Evolutionary conservation across 768 basidiomycete species (phyloP).

Genomic region (Gyrodon lividus): DNA sequence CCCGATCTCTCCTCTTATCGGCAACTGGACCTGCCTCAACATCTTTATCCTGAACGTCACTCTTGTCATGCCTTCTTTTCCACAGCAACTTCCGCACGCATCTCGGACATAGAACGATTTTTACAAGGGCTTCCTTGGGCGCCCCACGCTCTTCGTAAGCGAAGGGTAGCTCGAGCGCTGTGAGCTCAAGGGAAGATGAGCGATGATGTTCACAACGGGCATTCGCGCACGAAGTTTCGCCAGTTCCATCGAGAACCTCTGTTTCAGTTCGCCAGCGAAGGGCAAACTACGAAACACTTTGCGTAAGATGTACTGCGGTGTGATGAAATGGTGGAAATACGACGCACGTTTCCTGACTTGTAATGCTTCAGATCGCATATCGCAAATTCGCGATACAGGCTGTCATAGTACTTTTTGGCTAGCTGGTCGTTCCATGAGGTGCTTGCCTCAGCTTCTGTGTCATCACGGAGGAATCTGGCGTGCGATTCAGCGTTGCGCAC

Average conservation of each 20-base stretch:
- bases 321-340: neutral
- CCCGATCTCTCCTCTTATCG: neutral
- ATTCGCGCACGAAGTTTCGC: slow-evolving; percentile 87
- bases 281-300: slow-evolving; percentile 57
- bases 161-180: slow-evolving; percentile 88
- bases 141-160: slow-evolving; percentile 79
- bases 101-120: slow-evolving; percentile 78
- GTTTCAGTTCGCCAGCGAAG: slow-evolving; percentile 92
- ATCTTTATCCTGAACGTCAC: slow-evolving; percentile 7
- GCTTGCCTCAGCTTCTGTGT: slow-evolving; percentile 21
- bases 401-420: slow-evolving; percentile 85
- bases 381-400: slow-evolving; percentile 88
- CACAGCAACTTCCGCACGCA: slow-evolving; percentile 87
- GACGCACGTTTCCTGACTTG: slow-evolving; percentile 81
- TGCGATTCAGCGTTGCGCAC: neutral
- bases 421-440: slow-evolving; percentile 77
- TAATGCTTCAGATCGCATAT: slow-evolving; percentile 95
- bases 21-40: neutral
- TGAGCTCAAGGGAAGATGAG: slow-evolving; percentile 39
- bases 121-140: slow-evolving; percentile 80
- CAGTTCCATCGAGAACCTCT: slow-evolving; percentile 83
- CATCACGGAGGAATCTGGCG: slow-evolving; percentile 72
- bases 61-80: slow-evolving; percentile 72
- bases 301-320: neutral
- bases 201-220: slow-evolving; percentile 76